Percentiles rank a stretch among this genome's conserved stretches.
Conservation (phyloP, 441 rosid genomes). For the Adansonia grandidieri region DNA sequence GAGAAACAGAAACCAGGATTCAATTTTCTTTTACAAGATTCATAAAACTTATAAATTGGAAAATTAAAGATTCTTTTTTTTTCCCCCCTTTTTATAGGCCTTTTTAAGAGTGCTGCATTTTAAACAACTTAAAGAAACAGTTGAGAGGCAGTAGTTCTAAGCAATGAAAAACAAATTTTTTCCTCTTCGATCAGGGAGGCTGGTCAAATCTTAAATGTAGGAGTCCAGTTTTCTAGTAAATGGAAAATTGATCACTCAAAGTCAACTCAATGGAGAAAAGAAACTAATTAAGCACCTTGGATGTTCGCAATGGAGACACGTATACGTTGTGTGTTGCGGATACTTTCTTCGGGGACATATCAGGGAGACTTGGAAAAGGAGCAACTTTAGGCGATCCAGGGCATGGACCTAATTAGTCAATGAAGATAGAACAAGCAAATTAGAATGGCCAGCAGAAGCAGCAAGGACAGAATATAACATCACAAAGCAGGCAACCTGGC, state of each 20-base stretch:
- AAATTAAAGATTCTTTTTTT: not conserved
- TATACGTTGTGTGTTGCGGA: conserved; percentile 89
- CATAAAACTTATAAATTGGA: not conserved
- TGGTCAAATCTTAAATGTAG: not conserved
- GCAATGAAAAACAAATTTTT: not conserved
- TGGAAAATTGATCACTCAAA: not conserved
- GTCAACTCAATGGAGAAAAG: not conserved
- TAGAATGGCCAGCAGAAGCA: conserved; percentile 28
- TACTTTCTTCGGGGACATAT: conserved; percentile 97
- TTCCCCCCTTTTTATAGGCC: not conserved
- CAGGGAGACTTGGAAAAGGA: conserved; percentile 87
- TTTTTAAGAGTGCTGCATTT: not conserved
- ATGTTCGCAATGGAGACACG: conserved; percentile 90
- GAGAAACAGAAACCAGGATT: not conserved
- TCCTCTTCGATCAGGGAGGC: not conserved
- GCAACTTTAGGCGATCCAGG: conserved; percentile 91
- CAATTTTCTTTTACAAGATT: not conserved
- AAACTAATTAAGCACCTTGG: conserved; percentile 63
- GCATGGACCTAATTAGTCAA: conserved; percentile 60
- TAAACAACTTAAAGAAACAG: not conserved
- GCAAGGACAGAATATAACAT: not conserved
- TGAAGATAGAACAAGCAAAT: conserved; percentile 28
- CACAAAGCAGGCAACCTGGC: not conserved
- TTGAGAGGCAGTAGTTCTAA: not conserved
- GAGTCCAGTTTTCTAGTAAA: not conserved